Evolutionary conservation across 768 basidiomycete genomes (phyloP).

Genomic region (Phylloporus scabripes): DNA sequence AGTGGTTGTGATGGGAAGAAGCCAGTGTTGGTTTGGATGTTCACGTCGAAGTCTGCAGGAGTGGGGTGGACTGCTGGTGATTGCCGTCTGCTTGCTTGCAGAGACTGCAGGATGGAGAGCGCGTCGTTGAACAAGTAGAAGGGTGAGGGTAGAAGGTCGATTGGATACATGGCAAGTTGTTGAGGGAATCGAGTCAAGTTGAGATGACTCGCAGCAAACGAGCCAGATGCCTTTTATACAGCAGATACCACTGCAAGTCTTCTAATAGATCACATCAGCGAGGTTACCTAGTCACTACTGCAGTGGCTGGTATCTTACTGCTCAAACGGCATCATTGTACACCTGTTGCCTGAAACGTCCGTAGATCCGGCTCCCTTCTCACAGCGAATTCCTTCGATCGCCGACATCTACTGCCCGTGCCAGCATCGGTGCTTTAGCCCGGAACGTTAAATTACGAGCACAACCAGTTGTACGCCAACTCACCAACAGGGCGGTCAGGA

Average conservation of each 20-base stretch:
- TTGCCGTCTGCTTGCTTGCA: conserved; percentile 31
- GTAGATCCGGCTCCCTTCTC: conserved; percentile 22
- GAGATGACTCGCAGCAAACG: conserved; percentile 2
- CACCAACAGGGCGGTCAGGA: conserved; percentile 21
- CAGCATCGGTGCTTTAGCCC: conserved; percentile 16
- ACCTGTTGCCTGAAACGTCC: conserved; percentile 18
- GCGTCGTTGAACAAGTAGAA: conserved; percentile 45
- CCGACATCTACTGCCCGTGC: conserved; percentile 21
- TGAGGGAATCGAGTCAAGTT: conserved; percentile 3
- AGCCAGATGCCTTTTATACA: conserved; percentile 28
- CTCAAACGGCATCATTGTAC: conserved; percentile 26
- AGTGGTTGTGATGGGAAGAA: conserved; percentile 76
- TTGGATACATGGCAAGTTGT: conserved; percentile 21
- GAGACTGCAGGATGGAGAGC: conserved; percentile 42
- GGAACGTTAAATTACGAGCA: conserved; percentile 10
- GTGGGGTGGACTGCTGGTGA: conserved; percentile 31
- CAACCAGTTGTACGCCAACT: conserved; percentile 10
- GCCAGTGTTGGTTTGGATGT: conserved; percentile 51
- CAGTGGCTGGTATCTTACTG: conserved; percentile 27
- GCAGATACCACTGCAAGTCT: conserved; percentile 26
- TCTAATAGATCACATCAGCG: conserved; percentile 26
- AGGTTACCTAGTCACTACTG: conserved; percentile 30
- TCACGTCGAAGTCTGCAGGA: conserved; percentile 49
- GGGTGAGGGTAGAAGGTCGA: conserved; percentile 48
- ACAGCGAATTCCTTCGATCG: conserved; percentile 17